A percentile compares a stretch with the other conserved stretches of the same genome.
Conservation (phyloP, 2,329 filamentous ascomycete genomes). For the Lizonia empirigonia region DNA sequence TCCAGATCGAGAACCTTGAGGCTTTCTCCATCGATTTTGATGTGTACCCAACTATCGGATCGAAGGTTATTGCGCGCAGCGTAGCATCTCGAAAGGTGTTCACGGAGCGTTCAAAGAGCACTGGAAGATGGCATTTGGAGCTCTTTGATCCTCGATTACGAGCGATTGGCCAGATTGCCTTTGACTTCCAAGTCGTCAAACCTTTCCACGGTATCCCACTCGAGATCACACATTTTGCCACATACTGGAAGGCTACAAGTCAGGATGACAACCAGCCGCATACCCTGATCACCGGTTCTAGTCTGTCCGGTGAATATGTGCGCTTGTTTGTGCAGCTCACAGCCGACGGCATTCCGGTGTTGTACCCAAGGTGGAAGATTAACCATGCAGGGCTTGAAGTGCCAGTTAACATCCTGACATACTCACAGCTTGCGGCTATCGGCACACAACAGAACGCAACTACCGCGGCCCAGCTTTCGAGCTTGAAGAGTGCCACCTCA, state of each 20-base stretch:
- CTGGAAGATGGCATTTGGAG: constrained; percentile 81
- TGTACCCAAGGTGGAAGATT: constrained; percentile 86
- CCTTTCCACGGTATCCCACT: constrained; percentile 90
- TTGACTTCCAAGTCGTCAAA: constrained; percentile 95
- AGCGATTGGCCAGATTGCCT: constrained; percentile 90
- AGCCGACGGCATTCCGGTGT: constrained; percentile 80
- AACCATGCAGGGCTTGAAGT: constrained; percentile 77
- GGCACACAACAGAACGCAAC: constrained; percentile 42
- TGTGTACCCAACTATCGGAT: constrained; percentile 95
- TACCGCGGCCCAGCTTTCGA: constrained; percentile 30
- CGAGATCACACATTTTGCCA: constrained; percentile 97
- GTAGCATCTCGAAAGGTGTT: constrained; percentile 90
- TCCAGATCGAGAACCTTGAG: constrained; percentile 93
- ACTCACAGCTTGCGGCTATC: constrained; percentile 69
- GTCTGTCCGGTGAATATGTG: constrained; percentile 93
- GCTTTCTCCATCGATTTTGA: constrained; percentile 96
- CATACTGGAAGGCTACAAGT: constrained; percentile 98
- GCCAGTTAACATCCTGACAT: constrained; percentile 78
- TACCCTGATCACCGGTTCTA: constrained; percentile 91
- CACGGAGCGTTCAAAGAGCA: constrained; percentile 73
- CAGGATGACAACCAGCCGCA: constrained; percentile 85
- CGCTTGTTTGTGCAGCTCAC: constrained; percentile 91
- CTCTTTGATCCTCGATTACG: constrained; percentile 90
- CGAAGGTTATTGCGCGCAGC: constrained; percentile 95
- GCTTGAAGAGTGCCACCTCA: constrained; percentile 32